phyloP scores from a whole-genome alignment of 2,329 filamentous ascomycete genomes.

The Aspergillus pseudonomiae region DNA sequence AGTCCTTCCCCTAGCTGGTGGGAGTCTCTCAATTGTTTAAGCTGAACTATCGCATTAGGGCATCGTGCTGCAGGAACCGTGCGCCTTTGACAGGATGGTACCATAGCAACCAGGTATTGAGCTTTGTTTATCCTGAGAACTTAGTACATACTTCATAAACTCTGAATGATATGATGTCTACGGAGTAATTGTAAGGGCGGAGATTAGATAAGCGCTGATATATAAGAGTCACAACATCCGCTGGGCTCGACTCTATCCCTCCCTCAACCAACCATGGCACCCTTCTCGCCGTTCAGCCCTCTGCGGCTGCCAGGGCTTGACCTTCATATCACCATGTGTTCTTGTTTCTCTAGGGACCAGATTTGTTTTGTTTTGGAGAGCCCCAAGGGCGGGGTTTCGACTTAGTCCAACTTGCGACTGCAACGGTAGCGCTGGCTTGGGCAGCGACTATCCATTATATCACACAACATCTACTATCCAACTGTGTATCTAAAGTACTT shows the following conservation, averaged over 20 bases:
- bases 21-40: not conserved
- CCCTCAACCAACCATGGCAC: conserved; percentile 29
- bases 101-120: not conserved
- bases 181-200: not conserved
- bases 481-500: not conserved
- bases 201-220: conserved; percentile 26
- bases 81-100: not conserved
- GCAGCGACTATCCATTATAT: conserved; percentile 15
- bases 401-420: conserved; percentile 24
- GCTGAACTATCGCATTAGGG: not conserved
- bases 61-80: not conserved
- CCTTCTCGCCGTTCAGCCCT: conserved; percentile 20
- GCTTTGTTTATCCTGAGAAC: not conserved
- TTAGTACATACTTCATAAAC: not conserved
- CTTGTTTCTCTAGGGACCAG: conserved; percentile 3
- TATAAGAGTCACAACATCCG: conserved; percentile 9
- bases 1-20: not conserved
- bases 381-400: conserved; percentile 40
- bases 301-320: conserved; percentile 18
- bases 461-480: not conserved
- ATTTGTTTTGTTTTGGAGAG: conserved; percentile 19
- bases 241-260: conserved; percentile 5
- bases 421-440: conserved; percentile 24
- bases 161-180: not conserved
- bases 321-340: conserved; percentile 9